Evolutionary conservation across 257 asterid genomes (phyloP).

Genomic region (Cynanchum wilfordii): DNA sequence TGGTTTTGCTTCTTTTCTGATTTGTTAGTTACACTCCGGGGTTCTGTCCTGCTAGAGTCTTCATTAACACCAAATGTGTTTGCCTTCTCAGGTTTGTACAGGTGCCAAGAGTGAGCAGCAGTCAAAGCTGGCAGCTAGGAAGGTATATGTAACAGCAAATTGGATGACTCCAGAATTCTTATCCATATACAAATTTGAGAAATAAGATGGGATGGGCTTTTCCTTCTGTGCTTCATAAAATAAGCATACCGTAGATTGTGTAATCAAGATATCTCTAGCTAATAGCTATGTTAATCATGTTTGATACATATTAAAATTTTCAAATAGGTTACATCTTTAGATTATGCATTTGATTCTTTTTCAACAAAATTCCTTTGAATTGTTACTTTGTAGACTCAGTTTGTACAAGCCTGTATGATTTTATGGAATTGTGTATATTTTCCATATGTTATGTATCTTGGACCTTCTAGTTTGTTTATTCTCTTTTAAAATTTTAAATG

Average conservation of each 20-base stretch:
- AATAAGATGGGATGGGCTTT: neutral
- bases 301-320: neutral
- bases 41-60: neutral
- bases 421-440: neutral
- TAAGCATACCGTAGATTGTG: neutral
- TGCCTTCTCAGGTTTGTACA: slow-evolving; percentile 8
- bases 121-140: slow-evolving; percentile 23
- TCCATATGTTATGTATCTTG: neutral
- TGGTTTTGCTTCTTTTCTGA: neutral
- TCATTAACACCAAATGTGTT: neutral
- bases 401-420: neutral
- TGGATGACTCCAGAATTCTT: neutral
- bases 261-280: neutral
- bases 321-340: neutral
- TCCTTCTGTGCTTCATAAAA: neutral
- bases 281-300: neutral
- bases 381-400: neutral
- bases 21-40: neutral
- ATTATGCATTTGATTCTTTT: neutral
- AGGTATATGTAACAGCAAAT: slow-evolving; percentile 14
- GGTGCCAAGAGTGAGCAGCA: slow-evolving; percentile 31
- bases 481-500: neutral
- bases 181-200: neutral
- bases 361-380: neutral
- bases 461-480: neutral